These are phyloP conservation scores for Solanum hybrid DNA, from an alignment of 305 asterid genomes.

Conservation along the genomic window DNA sequence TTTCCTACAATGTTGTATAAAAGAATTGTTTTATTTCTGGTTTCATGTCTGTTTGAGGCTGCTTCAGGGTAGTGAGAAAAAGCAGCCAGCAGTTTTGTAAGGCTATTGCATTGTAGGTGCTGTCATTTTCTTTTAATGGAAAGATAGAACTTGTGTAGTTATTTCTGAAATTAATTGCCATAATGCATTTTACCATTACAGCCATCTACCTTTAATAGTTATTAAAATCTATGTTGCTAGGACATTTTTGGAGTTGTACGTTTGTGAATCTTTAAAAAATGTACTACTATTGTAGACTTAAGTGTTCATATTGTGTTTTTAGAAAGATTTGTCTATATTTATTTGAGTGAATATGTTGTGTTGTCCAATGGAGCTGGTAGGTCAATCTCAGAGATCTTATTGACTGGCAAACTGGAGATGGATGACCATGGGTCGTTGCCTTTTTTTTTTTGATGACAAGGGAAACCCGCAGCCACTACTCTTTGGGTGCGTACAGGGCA, in stretches of 20 bases:
- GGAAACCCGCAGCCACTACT: too few relatives aligned
- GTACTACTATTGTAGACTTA: neutral
- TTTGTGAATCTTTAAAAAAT: neutral
- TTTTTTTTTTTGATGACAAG: too few relatives aligned
- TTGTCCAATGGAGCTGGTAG: too few relatives aligned
- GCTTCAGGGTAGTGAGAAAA: conserved; percentile 25
- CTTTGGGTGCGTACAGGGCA: too few relatives aligned
- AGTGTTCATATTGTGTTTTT: neutral
- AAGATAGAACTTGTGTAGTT: neutral
- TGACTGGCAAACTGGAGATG: neutral
- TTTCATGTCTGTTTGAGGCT: conserved; percentile 19
- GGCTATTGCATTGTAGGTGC: neutral
- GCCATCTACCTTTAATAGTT: neutral
- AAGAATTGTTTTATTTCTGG: neutral
- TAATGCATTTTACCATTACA: neutral
- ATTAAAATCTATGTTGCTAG: neutral
- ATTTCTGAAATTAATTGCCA: neutral
- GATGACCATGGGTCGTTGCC: neutral
- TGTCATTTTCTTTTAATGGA: neutral
- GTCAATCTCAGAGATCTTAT: neutral
- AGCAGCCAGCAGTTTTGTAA: conserved; percentile 28
- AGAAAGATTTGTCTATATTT: neutral
- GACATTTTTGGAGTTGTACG: neutral
- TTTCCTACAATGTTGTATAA: neutral
- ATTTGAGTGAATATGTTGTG: neutral